Evolutionary conservation across 208 protist species (phyloP).

Genomic region (Paratrypanosoma confusum): DNA sequence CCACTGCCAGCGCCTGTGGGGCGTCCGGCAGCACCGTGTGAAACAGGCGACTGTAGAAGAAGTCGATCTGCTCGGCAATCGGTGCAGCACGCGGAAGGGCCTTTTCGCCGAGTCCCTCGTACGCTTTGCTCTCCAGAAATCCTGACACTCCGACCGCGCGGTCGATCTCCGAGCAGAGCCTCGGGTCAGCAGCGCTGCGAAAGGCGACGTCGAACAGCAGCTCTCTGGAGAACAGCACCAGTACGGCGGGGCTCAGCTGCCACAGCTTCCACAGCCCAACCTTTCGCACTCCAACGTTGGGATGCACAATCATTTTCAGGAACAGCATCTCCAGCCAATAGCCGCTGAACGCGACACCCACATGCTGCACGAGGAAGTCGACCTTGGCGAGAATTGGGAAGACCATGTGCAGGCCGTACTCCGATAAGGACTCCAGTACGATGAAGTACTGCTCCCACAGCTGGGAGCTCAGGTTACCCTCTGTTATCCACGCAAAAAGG

Average conservation of each 20-base stretch:
- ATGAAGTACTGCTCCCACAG: constrained; percentile 71
- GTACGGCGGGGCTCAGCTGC: constrained; percentile 27
- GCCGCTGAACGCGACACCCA: constrained; percentile 29
- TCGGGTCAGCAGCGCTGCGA: constrained; percentile 37
- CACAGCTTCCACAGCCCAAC: constrained; percentile 49
- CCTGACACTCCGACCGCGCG: constrained; percentile 33
- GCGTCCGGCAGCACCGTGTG: constrained; percentile 11
- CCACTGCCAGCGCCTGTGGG: background rate
- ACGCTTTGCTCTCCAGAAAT: constrained; percentile 53
- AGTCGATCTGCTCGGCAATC: constrained; percentile 32
- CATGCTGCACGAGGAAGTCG: constrained; percentile 35
- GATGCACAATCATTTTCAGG: constrained; percentile 68
- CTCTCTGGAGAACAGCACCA: constrained; percentile 28
- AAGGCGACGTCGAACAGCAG: constrained; percentile 58
- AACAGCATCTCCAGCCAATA: constrained; percentile 70
- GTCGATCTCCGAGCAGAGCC: constrained; percentile 68
- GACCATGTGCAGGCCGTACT: constrained; percentile 81
- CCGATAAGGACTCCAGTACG: constrained; percentile 65
- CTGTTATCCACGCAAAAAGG: constrained; percentile 34
- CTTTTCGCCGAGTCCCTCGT: constrained; percentile 48
- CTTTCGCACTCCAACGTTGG: constrained; percentile 69
- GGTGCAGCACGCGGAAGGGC: constrained; percentile 28
- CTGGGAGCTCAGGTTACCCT: constrained; percentile 9
- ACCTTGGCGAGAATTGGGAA: constrained; percentile 55
- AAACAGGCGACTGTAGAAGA: constrained; percentile 60